These are phyloP conservation scores for Hymenoscyphus albidus DNA, from an alignment of 2,329 filamentous ascomycete genomes.

Conservation along the genomic window DNA sequence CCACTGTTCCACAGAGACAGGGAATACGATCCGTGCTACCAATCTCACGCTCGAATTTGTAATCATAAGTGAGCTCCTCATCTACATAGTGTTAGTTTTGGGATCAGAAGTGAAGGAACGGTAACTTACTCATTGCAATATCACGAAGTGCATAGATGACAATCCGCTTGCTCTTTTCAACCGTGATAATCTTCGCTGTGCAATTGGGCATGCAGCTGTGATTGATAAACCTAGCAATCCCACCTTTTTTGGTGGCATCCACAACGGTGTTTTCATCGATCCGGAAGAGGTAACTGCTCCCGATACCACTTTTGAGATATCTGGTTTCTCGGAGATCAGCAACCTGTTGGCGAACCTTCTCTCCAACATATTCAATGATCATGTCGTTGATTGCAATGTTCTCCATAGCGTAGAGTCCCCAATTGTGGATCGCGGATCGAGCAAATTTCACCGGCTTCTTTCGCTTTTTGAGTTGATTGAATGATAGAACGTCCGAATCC, in stretches of 20 bases:
- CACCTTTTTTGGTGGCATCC: conserved; percentile 96
- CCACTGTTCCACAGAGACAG: conserved; percentile 91
- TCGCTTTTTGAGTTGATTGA: conserved; percentile 98
- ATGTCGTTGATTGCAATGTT: conserved; percentile 97
- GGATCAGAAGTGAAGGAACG: neutral
- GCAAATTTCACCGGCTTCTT: conserved; percentile 99
- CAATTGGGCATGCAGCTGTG: conserved; percentile 98
- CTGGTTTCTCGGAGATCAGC: conserved; percentile 91
- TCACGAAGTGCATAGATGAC: conserved; percentile 97
- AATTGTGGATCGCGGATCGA: conserved; percentile 96
- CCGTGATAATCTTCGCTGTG: conserved; percentile 98
- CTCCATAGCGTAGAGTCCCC: conserved; percentile 96
- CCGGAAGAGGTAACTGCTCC: conserved; percentile 94
- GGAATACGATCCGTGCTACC: conserved; percentile 93
- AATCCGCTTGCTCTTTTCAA: conserved; percentile 95
- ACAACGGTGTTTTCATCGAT: conserved; percentile 98
- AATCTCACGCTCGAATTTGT: conserved; percentile 98
- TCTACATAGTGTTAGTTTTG: conserved; percentile 51
- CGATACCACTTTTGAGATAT: conserved; percentile 94
- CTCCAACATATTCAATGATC: conserved; percentile 99
- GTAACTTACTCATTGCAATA: conserved; percentile 81
- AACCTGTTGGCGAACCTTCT: conserved; percentile 94
- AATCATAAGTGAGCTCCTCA: conserved; percentile 98
- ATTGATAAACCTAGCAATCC: conserved; percentile 98
- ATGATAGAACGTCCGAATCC: conserved; percentile 88